Base-by-base conservation (phyloP, 768 basidiomycete genomes). In the Panaeolus papilionaceus region DNA sequence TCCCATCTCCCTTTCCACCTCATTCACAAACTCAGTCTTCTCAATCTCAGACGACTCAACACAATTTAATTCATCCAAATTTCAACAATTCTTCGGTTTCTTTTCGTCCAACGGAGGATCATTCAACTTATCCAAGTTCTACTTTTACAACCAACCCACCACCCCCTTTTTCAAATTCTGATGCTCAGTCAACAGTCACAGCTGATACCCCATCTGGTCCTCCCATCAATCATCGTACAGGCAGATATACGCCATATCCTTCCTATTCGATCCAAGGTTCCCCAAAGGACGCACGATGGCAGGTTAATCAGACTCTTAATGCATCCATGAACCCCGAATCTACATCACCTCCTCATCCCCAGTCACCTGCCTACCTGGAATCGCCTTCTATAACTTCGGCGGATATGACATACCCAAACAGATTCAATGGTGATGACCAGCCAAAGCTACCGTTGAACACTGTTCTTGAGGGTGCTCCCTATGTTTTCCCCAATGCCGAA, bases 191-290 rank as follows among this genome's bases (percentile, higher is more conserved):
- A 28, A 18, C 54, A 16, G 28, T 37, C 12, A 58, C 54, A 14
- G 33, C 54, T 5, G 81, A 82, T 67, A 71, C 66, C 62, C 71
- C 78, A 49, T 72, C 75, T 63, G 75, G 76, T 26, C 67, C 77
- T 62, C 69, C 69, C 62, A 63, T 76, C 54, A 74, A 76, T 54
- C 79, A 84, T 74, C 86, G 89, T 68, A 71, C 79, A 62, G 71
- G 82, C 70, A 87, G 87, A 76, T 91, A 88, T 74, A 77, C 79
- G 65, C 76, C 85, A 2, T 91, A 90, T 72, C 69, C 79, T 49
- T 58, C 54, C 54, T 85, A 84, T 67, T 68, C 77, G 51, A 67
- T 82, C 2, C 77, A 75, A 33, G 71, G 70, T 38, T 73, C 81
- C 26, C 71, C 78, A 37, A 78, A 83, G 66, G 83, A 83, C 61